Base-by-base conservation (phyloP, 1,139 yeast genomes). In the Geotrichum candidum region DNA sequence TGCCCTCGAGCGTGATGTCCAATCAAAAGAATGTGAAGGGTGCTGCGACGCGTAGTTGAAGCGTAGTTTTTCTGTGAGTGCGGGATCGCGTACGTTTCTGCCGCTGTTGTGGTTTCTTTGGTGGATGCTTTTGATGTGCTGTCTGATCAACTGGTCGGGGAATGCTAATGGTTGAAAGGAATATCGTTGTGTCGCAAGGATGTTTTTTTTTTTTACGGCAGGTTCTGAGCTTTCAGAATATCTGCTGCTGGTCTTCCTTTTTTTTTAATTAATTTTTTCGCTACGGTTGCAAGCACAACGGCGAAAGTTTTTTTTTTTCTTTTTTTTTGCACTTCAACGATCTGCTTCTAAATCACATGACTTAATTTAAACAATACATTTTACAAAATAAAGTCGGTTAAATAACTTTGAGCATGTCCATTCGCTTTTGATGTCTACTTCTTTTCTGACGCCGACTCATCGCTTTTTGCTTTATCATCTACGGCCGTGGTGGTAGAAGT, bases 401-500 rank as follows among this genome's bases (percentile, higher is more conserved):
- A 41, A 11, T 11, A 18, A 15, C 52, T 15, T 15, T 41, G 48
- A 41, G 48, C 9, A 15, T 41, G 22, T 29, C n/a, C 15, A 6
- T 18, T 48, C n/a, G 31, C 33, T 15, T 11, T 13, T 27, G 25
- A 4, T 22, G 41, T 13, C 50, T 56, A 56, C 59, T 58, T 54
- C 50, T 25, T 51, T n/a, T 57, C 54, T 11, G 18, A 18, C 18
- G 18, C 18, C 18, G 51, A 46, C 41, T 51, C 51, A 18, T 51
- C 46, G n/a, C 46, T 41, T n/a, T 41, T 41, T 6, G 18, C 51
- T 50, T 54, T 51, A 9, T 58, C 58, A 18, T 31, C 54, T 25
- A 53, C 33, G 38, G 71, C 65, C 61, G 67, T 57, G 56, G 72
- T 65, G 22, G 46, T 50, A 23, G 62, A 73, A 64, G 60, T 68